Evolutionary conservation across 768 basidiomycete species (phyloP).

Genomic region (Collybiopsis luxurians): DNA sequence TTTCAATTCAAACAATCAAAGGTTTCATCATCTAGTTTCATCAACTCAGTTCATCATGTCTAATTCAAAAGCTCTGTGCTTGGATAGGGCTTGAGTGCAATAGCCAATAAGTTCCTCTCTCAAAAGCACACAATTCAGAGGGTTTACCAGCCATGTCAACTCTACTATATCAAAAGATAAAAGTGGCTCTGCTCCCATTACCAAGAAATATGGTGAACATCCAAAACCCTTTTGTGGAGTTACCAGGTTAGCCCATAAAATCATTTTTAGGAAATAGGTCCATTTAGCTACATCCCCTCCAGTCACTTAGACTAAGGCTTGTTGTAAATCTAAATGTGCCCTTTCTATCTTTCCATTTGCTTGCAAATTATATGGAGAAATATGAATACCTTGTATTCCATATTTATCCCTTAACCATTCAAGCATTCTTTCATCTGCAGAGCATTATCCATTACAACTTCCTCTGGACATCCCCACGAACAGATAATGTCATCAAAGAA

Average conservation of each 20-base stretch:
- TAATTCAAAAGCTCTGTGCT: no score
- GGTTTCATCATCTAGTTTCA: no score
- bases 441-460: slow-evolving; percentile 44
- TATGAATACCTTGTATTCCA: slow-evolving; percentile 19
- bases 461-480: slow-evolving; percentile 33
- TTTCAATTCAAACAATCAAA: no score
- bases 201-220: background rate
- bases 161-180: background rate
- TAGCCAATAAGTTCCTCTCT: no score
- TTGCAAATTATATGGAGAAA: background rate
- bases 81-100: no score
- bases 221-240: background rate
- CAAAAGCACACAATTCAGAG: no score
- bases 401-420: slow-evolving; percentile 22
- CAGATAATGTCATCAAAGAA: slow-evolving; percentile 29
- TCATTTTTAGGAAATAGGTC: background rate
- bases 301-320: background rate
- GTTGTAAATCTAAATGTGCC: background rate
- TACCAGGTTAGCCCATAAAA: background rate
- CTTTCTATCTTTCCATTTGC: background rate
- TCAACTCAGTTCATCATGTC: no score
- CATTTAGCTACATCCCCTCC: background rate
- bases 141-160: slow-evolving; percentile 8
- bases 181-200: background rate
- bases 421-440: slow-evolving; percentile 23